Conservation (phyloP, 1,139 yeast species). For the Protomyces arabidopsidicola region DNA sequence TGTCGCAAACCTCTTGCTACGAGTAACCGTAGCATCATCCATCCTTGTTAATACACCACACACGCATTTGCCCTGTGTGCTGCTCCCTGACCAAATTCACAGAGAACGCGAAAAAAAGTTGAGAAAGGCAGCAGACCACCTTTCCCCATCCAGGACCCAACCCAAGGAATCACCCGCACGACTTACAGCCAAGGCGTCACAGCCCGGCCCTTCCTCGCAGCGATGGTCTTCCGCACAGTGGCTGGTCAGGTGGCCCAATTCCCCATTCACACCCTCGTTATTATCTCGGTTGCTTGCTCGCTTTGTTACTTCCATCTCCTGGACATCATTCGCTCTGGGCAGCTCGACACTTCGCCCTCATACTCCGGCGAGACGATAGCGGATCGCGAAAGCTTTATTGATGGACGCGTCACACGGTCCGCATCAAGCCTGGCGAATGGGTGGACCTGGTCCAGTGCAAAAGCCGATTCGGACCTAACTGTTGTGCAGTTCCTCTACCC, state of each 20-base stretch:
- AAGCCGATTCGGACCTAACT: slow-evolving; percentile 19
- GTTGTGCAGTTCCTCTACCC: slow-evolving; percentile 23
- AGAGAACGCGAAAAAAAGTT: no score
- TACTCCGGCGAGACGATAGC: slow-evolving; percentile 19
- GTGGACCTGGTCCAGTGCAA: slow-evolving; percentile 6
- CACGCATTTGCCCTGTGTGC: no score
- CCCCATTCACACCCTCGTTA: slow-evolving; percentile 83
- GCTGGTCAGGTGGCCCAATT: slow-evolving; percentile 31
- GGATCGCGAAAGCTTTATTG: slow-evolving; percentile 5
- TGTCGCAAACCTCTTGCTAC: no score
- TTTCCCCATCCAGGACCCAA: no score
- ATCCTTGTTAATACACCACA: no score
- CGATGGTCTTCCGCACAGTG: neutral
- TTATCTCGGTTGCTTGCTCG: slow-evolving; percentile 70
- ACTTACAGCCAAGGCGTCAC: no score
- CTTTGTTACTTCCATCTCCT: slow-evolving; percentile 76
- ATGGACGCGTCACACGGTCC: slow-evolving; percentile 5
- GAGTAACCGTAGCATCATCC: no score
- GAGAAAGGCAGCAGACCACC: no score
- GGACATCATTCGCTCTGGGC: slow-evolving; percentile 53
- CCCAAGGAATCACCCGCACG: no score
- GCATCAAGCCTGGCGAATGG: neutral
- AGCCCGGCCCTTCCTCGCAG: no score
- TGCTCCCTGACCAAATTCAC: no score
- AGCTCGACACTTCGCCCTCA: slow-evolving; percentile 18